These are phyloP conservation scores for Nannochloropsis salina DNA, from an alignment of 108 stramenopile genomes.

Conservation along the genomic window DNA sequence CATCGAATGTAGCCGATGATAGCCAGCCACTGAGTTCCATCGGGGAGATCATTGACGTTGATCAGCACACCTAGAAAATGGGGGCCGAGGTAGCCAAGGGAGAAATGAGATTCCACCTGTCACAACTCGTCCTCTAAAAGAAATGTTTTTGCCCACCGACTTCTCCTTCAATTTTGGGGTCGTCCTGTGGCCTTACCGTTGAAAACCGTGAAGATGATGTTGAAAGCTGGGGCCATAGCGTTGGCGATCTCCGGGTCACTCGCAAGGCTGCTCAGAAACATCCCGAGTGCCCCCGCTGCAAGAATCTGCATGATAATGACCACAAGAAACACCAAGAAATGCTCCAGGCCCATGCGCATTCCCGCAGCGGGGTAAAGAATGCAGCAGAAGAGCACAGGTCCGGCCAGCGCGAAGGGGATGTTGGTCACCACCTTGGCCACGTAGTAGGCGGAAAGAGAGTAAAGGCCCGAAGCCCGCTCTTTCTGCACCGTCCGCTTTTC, in stretches of 20 bases:
- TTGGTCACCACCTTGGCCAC: slow-evolving; percentile 14
- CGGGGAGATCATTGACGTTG: not conserved
- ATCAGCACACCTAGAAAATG: not conserved
- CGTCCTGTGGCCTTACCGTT: not conserved
- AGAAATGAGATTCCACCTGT: too few relatives aligned
- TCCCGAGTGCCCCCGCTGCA: not conserved
- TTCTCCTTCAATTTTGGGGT: too few relatives aligned
- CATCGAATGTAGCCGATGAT: slow-evolving; percentile 7
- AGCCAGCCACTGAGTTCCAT: not conserved
- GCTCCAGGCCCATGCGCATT: not conserved
- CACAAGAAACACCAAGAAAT: not conserved
- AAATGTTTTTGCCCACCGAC: too few relatives aligned
- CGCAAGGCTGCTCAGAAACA: not conserved
- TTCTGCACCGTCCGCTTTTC: slow-evolving; percentile 15
- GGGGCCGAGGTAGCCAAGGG: too few relatives aligned
- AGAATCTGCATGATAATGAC: not conserved
- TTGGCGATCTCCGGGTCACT: slow-evolving; percentile 17
- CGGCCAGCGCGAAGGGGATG: not conserved
- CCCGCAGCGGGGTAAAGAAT: not conserved
- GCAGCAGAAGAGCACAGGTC: slow-evolving; percentile 14
- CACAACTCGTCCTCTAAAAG: too few relatives aligned
- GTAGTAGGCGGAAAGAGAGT: not conserved
- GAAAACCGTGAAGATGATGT: not conserved
- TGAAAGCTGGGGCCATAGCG: slow-evolving; percentile 1
- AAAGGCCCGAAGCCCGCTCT: slow-evolving; percentile 6